Conservation (phyloP, 2,329 filamentous ascomycete species). For the Podosphaera fusca region DNA sequence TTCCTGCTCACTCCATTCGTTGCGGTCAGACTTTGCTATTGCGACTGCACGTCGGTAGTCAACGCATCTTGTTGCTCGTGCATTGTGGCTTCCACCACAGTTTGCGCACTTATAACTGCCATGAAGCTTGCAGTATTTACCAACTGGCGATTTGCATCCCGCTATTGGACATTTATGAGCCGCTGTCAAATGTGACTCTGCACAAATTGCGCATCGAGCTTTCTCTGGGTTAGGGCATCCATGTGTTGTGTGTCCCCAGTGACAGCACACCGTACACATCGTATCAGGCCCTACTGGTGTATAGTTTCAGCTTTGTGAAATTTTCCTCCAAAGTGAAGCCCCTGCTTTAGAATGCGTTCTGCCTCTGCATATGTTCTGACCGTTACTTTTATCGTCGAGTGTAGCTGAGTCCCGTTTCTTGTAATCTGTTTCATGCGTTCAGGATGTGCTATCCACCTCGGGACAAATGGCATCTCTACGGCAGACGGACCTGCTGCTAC, state of each 20-base stretch:
- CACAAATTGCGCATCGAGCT: background rate
- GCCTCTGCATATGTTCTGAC: background rate
- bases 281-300: background rate
- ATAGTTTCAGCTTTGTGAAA: background rate
- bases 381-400: background rate
- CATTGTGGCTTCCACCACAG: background rate
- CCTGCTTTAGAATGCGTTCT: background rate
- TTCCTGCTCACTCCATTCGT: background rate
- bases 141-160: background rate
- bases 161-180: background rate
- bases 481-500: background rate
- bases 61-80: background rate
- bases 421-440: background rate
- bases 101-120: background rate
- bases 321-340: background rate
- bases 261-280: background rate
- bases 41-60: background rate
- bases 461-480: background rate
- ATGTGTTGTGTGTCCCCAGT: background rate
- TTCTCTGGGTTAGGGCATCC: conserved; percentile 1
- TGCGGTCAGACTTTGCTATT: background rate
- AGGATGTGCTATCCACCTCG: background rate
- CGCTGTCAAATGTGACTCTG: background rate
- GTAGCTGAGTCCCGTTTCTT: background rate
- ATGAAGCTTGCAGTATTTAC: background rate